A percentile compares a stretch with the other conserved stretches of the same genome.
phyloP scores from a whole-genome alignment of 208 protist species.

The Trypanosomatidae sp. region DNA sequence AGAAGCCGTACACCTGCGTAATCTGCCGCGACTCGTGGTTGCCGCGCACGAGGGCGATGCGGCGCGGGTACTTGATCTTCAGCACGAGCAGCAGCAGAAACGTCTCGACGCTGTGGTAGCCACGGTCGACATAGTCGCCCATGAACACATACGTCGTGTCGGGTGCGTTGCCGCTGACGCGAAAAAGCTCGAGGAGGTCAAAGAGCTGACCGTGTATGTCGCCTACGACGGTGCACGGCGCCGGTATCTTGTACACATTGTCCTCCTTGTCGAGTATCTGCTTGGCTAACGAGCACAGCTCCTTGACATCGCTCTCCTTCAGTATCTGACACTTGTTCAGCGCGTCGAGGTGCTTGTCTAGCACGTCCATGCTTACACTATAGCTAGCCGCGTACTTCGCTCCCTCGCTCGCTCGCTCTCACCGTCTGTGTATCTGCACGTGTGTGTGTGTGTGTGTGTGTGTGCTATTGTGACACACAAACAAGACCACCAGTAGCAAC shows the following conservation, averaged over 20 bases:
- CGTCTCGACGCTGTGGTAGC: constrained; percentile 97
- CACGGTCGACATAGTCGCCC: constrained; percentile 98
- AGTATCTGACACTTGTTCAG: constrained; percentile 91
- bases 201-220: constrained; percentile 96
- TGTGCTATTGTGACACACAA: too few species aligned
- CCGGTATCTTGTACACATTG: constrained; percentile 86
- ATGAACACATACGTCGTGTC: constrained; percentile 97
- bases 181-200: constrained; percentile 96
- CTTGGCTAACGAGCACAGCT: constrained; percentile 71
- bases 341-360: constrained; percentile 95
- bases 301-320: constrained; percentile 88
- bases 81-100: constrained; percentile 96
- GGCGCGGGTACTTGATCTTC: constrained; percentile 94
- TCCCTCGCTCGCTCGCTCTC: too few species aligned
- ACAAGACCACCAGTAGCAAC: too few species aligned
- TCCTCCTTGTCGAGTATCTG: constrained; percentile 75
- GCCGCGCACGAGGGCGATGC: constrained; percentile 94
- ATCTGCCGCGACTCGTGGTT: constrained; percentile 95
- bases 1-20: constrained; percentile 98
- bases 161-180: constrained; percentile 91
- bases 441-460: too few species aligned
- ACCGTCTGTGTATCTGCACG: too few species aligned
- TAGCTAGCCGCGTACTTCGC: neutral
- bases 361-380: constrained; percentile 72
- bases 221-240: constrained; percentile 89